Evolutionary conservation across 768 basidiomycete genomes (phyloP).

Genomic region (Rhodotorula graminis): DNA sequence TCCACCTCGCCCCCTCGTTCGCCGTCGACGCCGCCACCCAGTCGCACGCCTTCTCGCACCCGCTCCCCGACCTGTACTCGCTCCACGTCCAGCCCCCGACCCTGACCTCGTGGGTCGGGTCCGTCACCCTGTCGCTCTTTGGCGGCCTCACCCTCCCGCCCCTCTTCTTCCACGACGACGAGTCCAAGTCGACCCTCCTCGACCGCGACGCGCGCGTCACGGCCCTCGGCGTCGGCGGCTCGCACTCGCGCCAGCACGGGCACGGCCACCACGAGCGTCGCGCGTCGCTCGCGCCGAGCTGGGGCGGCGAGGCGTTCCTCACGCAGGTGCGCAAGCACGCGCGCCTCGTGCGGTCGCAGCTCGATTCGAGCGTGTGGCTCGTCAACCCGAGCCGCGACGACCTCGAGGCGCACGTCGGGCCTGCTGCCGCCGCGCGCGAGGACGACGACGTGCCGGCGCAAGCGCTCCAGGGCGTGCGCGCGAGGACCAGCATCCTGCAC

Average conservation of each 20-base stretch:
- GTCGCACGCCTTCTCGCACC: slow-evolving; percentile 49
- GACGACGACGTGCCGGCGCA: slow-evolving; percentile 41
- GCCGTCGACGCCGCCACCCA: slow-evolving; percentile 63
- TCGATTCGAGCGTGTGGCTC: slow-evolving; percentile 80
- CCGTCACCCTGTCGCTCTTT: slow-evolving; percentile 80
- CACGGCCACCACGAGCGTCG: too few relatives aligned
- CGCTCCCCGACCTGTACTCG: slow-evolving; percentile 43
- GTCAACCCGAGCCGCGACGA: slow-evolving; percentile 90
- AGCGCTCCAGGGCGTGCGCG: slow-evolving; percentile 16
- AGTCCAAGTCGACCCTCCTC: slow-evolving; percentile 63
- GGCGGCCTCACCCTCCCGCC: slow-evolving; percentile 63
- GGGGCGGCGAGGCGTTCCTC: slow-evolving; percentile 51
- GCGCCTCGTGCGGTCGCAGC: slow-evolving; percentile 73
- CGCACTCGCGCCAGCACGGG: slow-evolving; percentile 36
- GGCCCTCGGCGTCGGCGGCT: slow-evolving; percentile 20
- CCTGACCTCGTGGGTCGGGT: slow-evolving; percentile 61
- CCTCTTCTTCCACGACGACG: slow-evolving; percentile 94
- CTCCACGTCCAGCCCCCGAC: slow-evolving; percentile 43
- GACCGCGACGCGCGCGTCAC: slow-evolving; percentile 34
- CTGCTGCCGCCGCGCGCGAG: slow-evolving; percentile 52
- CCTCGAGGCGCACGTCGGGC: slow-evolving; percentile 75
- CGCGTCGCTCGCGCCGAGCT: slow-evolving; percentile 47
- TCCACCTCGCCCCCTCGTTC: slow-evolving; percentile 36
- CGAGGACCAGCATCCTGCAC: slow-evolving; percentile 68
- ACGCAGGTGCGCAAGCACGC: slow-evolving; percentile 79